phyloP scores from a whole-genome alignment of 495 filamentous ascomycete genomes.

The Aspergillus affinis region DNA sequence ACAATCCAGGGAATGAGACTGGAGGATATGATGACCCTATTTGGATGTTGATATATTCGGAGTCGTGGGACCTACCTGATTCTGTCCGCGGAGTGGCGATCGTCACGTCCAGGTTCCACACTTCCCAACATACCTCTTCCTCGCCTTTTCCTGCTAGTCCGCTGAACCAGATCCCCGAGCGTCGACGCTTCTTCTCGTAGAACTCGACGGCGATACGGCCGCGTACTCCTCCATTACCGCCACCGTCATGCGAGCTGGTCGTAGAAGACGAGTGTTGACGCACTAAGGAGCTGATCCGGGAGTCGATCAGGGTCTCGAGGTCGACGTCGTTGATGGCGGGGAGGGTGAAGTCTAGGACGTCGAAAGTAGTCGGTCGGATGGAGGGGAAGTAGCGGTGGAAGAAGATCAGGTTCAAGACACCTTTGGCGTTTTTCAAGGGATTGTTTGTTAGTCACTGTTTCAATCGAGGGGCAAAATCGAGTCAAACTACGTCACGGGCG shows the following conservation, averaged over 20 bases:
- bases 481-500: neutral
- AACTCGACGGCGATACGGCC: constrained; percentile 88
- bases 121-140: constrained; percentile 96
- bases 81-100: constrained; percentile 87
- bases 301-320: constrained; percentile 89
- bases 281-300: constrained; percentile 73
- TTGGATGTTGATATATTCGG: neutral
- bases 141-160: constrained; percentile 62
- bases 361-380: constrained; percentile 77
- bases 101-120: constrained; percentile 89
- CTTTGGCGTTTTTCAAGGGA: constrained; percentile 42
- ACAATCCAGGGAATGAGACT: neutral
- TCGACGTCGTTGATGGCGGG: constrained; percentile 84
- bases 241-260: constrained; percentile 47
- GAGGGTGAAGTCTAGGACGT: constrained; percentile 88
- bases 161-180: constrained; percentile 68
- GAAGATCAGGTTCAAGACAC: constrained; percentile 95
- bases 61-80: constrained; percentile 67
- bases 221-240: constrained; percentile 54
- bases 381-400: constrained; percentile 97
- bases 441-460: neutral
- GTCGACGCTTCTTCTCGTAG: constrained; percentile 86
- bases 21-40: constrained; percentile 10
- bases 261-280: constrained; percentile 54
- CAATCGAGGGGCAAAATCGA: neutral